Base-by-base conservation (phyloP, 371 early-diverging fungal species). In the Syncephalastrum racemosum region DNA sequence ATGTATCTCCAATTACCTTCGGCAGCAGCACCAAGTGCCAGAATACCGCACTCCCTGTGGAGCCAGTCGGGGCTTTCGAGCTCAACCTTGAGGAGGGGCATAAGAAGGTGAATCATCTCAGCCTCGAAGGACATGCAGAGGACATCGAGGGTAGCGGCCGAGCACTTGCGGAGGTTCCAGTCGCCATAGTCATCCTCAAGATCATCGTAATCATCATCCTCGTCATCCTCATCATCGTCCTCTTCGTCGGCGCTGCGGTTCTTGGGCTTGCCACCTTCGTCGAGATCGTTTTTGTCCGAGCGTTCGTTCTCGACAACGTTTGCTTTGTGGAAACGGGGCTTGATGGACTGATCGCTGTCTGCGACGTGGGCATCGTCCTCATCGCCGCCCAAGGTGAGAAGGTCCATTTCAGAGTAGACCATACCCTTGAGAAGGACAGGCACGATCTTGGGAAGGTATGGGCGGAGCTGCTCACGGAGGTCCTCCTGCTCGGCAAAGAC, bases 101-200 rank as follows among this genome's bases (percentile, higher is more conserved):
- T 81, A 53, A 97, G 73, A 53, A 84, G 73, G 36, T 79, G 78
- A 53, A 98, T 77, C 41, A 95, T 81, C 18, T 87, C 90, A 59
- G 89, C 85, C 58, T 85, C 89, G 65, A 89, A 95, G 1, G 93
- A 84, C 15, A 88, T 90, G 39, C 95, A 88, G 51, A 97, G 62
- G n/a, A 94, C 90, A 63, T 98, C 98, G 50, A 98, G 70, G 24
- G 96, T 90, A 20, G 97, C 97, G 6, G 98, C 97, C 12, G 94
- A 89, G 81, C 98, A 98, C 75, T 97, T 98, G 70, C 98, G 90
- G 54, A 98, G 69, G 66, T 93, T 98, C 98, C 98, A 98, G 62
- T 94, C 92, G 60, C 85, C 86, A 55, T 87, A 88, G 41, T 88
- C 85, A 46, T 95, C 95, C 25, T 96, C 95, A 46, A 90, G 90